phyloP scores from a whole-genome alignment of 306 rosid genomes.

The Myrica gale region DNA sequence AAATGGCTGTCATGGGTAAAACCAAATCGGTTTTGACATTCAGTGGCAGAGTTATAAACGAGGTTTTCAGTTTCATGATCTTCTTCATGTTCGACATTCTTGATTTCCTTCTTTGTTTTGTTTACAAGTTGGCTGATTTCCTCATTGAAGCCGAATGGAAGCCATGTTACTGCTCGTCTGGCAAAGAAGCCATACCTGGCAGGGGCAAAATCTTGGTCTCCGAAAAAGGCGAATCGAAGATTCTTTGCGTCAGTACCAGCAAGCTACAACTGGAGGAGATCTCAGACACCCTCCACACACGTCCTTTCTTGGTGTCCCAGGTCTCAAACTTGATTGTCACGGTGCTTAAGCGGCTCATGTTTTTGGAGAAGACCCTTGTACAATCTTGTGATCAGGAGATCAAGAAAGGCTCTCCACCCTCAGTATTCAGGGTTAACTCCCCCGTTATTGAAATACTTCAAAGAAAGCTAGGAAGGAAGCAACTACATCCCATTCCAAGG shows the following conservation, averaged over 20 bases:
- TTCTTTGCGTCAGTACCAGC: constrained; percentile 55
- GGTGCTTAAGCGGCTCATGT: constrained; percentile 40
- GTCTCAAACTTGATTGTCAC: constrained; percentile 53
- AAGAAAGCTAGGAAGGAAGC: constrained; percentile 48
- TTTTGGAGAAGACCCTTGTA: constrained; percentile 20
- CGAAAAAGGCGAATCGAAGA: constrained; percentile 69
- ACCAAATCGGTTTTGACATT: constrained; percentile 33
- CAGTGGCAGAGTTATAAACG: constrained; percentile 53
- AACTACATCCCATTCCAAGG: constrained; percentile 43
- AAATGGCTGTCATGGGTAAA: constrained; percentile 36
- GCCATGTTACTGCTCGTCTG: constrained; percentile 76
- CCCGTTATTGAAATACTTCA: constrained; percentile 80
- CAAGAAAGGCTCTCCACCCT: constrained; percentile 29
- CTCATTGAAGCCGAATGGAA: constrained; percentile 69
- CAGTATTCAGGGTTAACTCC: constrained; percentile 51
- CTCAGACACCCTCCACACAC: constrained; percentile 75
- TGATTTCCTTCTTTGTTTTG: constrained; percentile 60
- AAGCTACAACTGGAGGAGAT: constrained; percentile 76
- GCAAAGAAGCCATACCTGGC: constrained; percentile 59
- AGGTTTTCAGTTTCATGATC: constrained; percentile 59
- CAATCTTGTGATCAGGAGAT: constrained; percentile 10
- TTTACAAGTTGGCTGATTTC: constrained; percentile 68
- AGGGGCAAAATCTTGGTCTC: constrained; percentile 87
- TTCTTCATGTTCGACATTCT: constrained; percentile 63
- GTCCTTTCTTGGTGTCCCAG: constrained; percentile 70